These are phyloP conservation scores for Gracilaria domingensis DNA, from an alignment of 23 red algal species.

Conservation along the genomic window DNA sequence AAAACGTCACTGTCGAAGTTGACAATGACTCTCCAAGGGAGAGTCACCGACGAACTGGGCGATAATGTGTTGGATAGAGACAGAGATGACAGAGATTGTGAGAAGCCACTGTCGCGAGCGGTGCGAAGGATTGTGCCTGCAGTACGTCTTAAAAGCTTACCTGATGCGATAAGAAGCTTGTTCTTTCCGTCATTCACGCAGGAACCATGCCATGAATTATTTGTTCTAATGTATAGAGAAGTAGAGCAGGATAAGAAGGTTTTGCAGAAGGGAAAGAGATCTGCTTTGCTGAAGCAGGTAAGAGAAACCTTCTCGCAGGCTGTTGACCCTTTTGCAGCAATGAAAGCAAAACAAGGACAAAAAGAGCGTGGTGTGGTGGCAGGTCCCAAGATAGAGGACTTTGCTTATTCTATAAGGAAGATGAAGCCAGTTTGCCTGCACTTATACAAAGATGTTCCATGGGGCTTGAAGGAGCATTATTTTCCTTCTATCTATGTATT, in stretches of 20 bases:
- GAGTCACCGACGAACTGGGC: background rate
- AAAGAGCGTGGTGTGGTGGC: background rate
- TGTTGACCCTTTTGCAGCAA: conserved; percentile 19
- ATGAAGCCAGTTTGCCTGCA: conserved; percentile 33
- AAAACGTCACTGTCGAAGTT: background rate
- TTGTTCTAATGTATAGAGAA: conserved; percentile 49
- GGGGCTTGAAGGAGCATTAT: conserved; percentile 42
- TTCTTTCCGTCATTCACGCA: conserved; percentile 56
- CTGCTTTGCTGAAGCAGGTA: conserved; percentile 32
- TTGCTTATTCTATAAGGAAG: background rate
- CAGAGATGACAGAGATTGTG: background rate
- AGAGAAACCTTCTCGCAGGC: conserved; percentile 32
- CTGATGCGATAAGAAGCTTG: conserved; percentile 28
- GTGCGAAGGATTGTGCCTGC: conserved; percentile 61
- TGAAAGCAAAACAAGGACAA: conserved; percentile 3
- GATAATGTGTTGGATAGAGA: background rate
- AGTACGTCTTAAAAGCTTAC: conserved; percentile 3
- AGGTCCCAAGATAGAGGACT: background rate
- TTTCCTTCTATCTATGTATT: conserved; percentile 56
- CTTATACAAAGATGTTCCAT: conserved; percentile 46
- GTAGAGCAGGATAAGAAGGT: conserved; percentile 35
- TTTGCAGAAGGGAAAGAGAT: conserved; percentile 10
- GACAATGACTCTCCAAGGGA: background rate
- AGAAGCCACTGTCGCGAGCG: background rate
- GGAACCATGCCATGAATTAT: conserved; percentile 59